Evolutionary conservation across 306 rosid species (phyloP).

Genomic region (Abrus pulchellus): DNA sequence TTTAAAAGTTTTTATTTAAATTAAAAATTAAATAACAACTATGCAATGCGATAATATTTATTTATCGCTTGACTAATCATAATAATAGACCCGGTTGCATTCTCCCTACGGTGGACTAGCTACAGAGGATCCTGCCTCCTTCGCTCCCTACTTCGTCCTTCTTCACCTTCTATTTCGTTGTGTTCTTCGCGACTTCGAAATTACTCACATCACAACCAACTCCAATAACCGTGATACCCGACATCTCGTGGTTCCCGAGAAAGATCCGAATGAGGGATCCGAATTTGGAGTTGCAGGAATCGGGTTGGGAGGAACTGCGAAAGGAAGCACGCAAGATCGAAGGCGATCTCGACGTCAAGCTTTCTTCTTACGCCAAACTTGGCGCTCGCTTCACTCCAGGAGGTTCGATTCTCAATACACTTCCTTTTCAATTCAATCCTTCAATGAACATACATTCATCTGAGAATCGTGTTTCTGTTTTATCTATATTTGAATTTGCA

Average conservation of each 20-base stretch:
- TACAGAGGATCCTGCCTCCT: constrained; percentile 25
- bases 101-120: constrained; percentile 5
- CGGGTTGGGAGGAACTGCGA: constrained; percentile 98
- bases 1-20: too few species aligned
- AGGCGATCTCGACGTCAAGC: constrained; percentile 98
- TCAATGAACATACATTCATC: neutral
- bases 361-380: constrained; percentile 89
- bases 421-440: constrained; percentile 1
- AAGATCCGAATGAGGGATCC: constrained; percentile 74
- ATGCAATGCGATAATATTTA: too few species aligned
- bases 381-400: constrained; percentile 94
- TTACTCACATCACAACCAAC: neutral
- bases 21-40: too few species aligned
- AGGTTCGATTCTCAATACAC: constrained; percentile 58
- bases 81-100: neutral
- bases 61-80: too few species aligned
- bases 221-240: constrained; percentile 53
- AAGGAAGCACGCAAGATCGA: constrained; percentile 97
- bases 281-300: constrained; percentile 93
- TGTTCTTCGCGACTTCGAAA: neutral
- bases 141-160: neutral
- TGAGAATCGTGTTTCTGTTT: neutral
- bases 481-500: neutral
- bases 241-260: constrained; percentile 30
- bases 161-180: neutral